phyloP scores from a whole-genome alignment of 2,329 filamentous ascomycete species.

The Dissoconium aciculare region DNA sequence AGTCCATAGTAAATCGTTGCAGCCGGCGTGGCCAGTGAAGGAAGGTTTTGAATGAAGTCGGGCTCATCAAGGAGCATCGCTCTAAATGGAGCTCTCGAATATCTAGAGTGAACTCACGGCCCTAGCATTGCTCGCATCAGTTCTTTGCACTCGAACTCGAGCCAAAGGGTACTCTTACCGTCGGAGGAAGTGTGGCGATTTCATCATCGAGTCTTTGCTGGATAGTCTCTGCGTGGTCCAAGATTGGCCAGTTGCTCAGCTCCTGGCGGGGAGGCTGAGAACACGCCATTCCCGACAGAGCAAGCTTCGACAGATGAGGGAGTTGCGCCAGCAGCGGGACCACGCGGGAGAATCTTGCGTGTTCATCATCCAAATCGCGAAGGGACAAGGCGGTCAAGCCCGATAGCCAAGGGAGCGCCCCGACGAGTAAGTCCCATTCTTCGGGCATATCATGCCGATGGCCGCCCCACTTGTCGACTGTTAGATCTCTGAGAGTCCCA shows the following conservation, averaged over 20 bases:
- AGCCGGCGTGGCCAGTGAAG: background rate
- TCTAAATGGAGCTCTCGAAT: background rate
- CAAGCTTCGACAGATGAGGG: background rate
- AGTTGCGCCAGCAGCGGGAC: background rate
- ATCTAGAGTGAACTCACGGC: too few species aligned
- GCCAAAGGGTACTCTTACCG: too few species aligned
- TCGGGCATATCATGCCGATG: background rate
- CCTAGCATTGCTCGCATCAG: too few species aligned
- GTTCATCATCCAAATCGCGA: background rate
- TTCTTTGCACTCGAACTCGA: too few species aligned
- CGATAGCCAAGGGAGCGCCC: background rate
- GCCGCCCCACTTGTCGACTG: background rate
- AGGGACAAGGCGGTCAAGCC: background rate
- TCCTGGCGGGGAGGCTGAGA: background rate
- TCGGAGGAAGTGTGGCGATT: background rate
- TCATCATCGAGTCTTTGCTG: background rate
- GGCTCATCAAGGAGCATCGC: background rate
- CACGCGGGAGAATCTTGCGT: background rate
- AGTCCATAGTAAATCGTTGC: background rate
- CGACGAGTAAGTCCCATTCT: background rate
- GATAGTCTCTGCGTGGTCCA: background rate
- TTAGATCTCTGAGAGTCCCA: background rate
- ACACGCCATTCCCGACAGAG: background rate
- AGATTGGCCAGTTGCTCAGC: conserved; percentile 1
- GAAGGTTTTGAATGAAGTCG: background rate